Percentiles rank a stretch among this genome's conserved stretches.
These are phyloP conservation scores for Artemisia tridentata DNA, from an alignment of 129 eudicot genomes.

Conservation along the genomic window DNA sequence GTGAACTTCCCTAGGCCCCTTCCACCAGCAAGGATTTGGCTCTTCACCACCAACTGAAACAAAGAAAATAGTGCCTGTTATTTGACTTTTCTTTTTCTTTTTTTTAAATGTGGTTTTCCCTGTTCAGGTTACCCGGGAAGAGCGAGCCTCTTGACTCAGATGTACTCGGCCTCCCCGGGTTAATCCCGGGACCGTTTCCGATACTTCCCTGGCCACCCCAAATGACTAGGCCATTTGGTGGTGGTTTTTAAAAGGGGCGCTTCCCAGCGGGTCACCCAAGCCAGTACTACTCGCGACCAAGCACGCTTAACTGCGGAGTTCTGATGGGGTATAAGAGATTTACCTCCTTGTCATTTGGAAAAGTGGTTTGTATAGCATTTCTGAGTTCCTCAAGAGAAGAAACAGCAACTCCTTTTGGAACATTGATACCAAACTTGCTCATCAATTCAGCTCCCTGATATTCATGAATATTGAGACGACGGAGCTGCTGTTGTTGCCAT, in stretches of 20 bases:
- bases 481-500: slow-evolving; percentile 99
- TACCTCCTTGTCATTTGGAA: slow-evolving; percentile 87
- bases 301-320: slow-evolving; percentile 71
- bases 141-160: too few species aligned
- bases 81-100: neutral
- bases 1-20: slow-evolving; percentile 95
- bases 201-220: too few species aligned
- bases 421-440: slow-evolving; percentile 87
- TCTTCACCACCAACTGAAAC: slow-evolving; percentile 87
- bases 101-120: too few species aligned
- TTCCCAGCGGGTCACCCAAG: slow-evolving; percentile 43
- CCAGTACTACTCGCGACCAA: slow-evolving; percentile 71
- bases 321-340: slow-evolving; percentile 21
- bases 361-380: slow-evolving; percentile 53
- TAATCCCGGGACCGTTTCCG: too few species aligned
- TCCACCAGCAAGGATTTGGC: slow-evolving; percentile 98
- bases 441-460: slow-evolving; percentile 99
- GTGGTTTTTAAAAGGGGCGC: too few species aligned
- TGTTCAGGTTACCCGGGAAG: too few species aligned
- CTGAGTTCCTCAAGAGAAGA: slow-evolving; percentile 71
- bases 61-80: slow-evolving; percentile 13
- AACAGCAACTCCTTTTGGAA: slow-evolving; percentile 87
- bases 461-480: slow-evolving; percentile 96
- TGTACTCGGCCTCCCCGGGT: too few species aligned
- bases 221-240: too few species aligned